Conservation (phyloP, 1,284 basidiomycete genomes). For the Heterobasidion annosum region DNA sequence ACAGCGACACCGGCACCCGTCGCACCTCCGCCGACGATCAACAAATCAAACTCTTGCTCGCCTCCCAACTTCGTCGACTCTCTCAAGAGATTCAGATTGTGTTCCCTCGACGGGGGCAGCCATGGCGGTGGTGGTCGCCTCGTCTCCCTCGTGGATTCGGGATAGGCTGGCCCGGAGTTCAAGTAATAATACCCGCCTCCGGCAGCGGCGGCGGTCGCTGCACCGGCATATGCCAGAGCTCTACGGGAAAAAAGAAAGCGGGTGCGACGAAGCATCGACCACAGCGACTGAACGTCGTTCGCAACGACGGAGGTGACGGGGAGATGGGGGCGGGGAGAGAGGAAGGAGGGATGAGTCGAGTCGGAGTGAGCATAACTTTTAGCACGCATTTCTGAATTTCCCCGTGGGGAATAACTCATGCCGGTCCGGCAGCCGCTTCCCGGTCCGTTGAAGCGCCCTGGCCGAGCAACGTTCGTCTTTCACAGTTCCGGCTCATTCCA, state of each 20-base stretch:
- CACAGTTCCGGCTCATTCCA: no score
- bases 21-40: slow-evolving; percentile 90
- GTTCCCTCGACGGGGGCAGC: slow-evolving; percentile 60
- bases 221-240: slow-evolving; percentile 40
- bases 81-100: slow-evolving; percentile 55
- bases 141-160: slow-evolving; percentile 49
- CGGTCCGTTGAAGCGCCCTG: no score
- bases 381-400: no score
- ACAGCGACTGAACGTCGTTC: no score
- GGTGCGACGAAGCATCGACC: slow-evolving; percentile 27
- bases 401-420: no score
- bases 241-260: slow-evolving; percentile 42
- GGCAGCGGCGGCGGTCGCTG: slow-evolving; percentile 38
- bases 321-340: no score
- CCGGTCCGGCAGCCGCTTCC: no score
- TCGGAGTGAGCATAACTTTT: no score
- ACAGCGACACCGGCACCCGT: slow-evolving; percentile 93
- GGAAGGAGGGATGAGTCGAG: no score
- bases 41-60: slow-evolving; percentile 58
- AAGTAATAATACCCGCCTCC: slow-evolving; percentile 63
- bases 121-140: slow-evolving; percentile 64
- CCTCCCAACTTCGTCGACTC: slow-evolving; percentile 23
- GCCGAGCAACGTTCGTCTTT: no score
- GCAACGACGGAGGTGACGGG: no score
- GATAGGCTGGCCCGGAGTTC: slow-evolving; percentile 61